Evolutionary conservation across 2,329 filamentous ascomycete genomes (phyloP), one percentile per base, ranked within the genome.

Genomic region (Myriosclerotinia scirpicola): DNA sequence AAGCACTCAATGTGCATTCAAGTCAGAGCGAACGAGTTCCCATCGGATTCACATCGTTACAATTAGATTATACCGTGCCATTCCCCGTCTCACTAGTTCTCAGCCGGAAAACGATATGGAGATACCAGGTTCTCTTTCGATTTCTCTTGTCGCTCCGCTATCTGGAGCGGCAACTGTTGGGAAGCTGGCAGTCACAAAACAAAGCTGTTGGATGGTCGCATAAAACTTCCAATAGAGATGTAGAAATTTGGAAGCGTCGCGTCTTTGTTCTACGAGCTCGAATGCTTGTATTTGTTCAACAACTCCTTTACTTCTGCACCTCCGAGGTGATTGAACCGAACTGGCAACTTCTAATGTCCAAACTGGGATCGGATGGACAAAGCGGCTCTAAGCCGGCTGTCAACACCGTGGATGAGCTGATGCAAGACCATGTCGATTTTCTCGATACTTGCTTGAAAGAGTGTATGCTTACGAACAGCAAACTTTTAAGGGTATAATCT

Each of bases 391-490:
- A 75, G n/a, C 76, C 79, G 8, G 38, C 60, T 34, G 81, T 80
- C 55, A 80, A 99, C 30, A 34, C 30, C 30, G 30, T 34, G 30
- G 30, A 34, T 34, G 30, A 34, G 30, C 30, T 34, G 30, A 34
- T 99, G 95, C 92, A 98, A 79, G 93, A 98, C 75, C 95, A 99
- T 79, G 93, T 98, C 68, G 94, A 98, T 79, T 98, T 99, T 78
- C 81, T 99, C 55, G 95, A 97, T 74, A 98, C 95, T 5, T 98
- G 94, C 30, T 34, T 34, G 6, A 34, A 34, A 34, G 30, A 6
- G 30, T 97, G 95, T 81, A 98, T 98, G 92, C 84, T 99, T 71
- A 98, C 95, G 30, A 97, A 99, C 78, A 92, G 91, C 76, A 97
- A 97, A 80, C 84, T 98, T 7, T 81, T 99, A 6, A 90, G 92